Base-by-base conservation (phyloP, 228 moss, liverwort and hornwort species). In the Sphagnum fallax region DNA sequence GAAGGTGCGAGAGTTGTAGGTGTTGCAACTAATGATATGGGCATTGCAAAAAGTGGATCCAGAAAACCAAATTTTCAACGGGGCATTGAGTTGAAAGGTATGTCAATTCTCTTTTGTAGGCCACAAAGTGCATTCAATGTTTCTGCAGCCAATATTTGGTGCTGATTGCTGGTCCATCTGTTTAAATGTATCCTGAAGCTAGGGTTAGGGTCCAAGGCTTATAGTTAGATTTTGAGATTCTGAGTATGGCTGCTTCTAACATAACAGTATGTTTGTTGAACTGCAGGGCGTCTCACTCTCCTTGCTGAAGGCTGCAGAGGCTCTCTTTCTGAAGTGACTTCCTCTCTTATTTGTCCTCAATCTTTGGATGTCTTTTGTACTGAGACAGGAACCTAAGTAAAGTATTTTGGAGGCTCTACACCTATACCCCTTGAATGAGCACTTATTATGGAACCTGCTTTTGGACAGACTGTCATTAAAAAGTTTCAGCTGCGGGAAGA, bases 11-110 rank as follows among this genome's bases (percentile, higher is more conserved):
- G 78, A 73, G 84, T 87, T 16, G 70, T 67, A 75, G 80, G 91
- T 55, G 82, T 96, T 71, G 84, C 91, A 70, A 96, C 96, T 72
- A 93, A 93, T 65, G 96, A 96, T 71, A 78, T 96, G 79, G 93
- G 93, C 71, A 73, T 89, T 71, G 89, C 87, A 0, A 96, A 91
- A 62, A 89, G 91, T 61, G 93, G 88, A 32, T 86, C 88, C 32
- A 88, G 72, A 61, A 96, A 91, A 16, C 67, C 82, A 13, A 96
- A 73, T 71, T 96, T 83, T 70, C 89, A 92, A 75, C 77, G 86
- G 64, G 91, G 91, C 67, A 84, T 89, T 75, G 84, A 82, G 70
- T 53, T 85, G 60, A 83, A 57, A 89, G 88, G 88, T 84, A 78
- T 47, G 12, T 8, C 9, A 64, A 13, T 9, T 48, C 11, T 64